Conservation (phyloP, 1,284 basidiomycete species). For the Marasmius tenuissimus region DNA sequence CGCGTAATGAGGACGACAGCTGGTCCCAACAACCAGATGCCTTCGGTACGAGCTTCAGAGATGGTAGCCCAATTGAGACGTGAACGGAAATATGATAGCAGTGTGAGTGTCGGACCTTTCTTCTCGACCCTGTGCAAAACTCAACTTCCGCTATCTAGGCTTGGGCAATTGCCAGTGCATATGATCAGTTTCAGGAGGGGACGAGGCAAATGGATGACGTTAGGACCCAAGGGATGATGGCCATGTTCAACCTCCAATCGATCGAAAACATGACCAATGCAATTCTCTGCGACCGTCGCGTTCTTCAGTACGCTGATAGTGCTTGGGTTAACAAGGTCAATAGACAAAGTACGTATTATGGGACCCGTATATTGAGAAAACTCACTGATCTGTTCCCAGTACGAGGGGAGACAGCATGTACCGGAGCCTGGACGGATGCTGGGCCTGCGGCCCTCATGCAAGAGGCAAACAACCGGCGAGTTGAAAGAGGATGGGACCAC, state of each 20-base stretch:
- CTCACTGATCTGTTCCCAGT: background rate
- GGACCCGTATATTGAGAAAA: background rate
- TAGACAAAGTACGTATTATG: background rate
- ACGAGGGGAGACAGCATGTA: background rate
- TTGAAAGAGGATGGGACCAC: background rate
- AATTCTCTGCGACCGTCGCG: background rate
- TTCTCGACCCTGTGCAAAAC: background rate
- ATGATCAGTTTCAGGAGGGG: background rate
- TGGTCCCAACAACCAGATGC: background rate
- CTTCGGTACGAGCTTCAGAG: background rate
- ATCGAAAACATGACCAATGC: background rate
- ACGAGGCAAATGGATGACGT: background rate
- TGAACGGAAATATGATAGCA: background rate
- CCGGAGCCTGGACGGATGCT: background rate
- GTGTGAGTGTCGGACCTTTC: background rate
- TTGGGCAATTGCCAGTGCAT: background rate
- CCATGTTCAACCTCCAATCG: background rate
- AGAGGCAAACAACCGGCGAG: background rate
- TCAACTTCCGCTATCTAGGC: background rate
- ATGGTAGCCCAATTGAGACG: background rate
- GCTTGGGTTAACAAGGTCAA: background rate
- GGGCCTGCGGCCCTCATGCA: background rate
- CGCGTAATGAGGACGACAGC: background rate
- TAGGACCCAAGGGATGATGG: background rate
- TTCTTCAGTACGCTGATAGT: background rate